A percentile compares a stretch with the other conserved stretches of the same genome.
Conservation (phyloP, 306 rosid species). For the Fragaria vesca region DNA sequence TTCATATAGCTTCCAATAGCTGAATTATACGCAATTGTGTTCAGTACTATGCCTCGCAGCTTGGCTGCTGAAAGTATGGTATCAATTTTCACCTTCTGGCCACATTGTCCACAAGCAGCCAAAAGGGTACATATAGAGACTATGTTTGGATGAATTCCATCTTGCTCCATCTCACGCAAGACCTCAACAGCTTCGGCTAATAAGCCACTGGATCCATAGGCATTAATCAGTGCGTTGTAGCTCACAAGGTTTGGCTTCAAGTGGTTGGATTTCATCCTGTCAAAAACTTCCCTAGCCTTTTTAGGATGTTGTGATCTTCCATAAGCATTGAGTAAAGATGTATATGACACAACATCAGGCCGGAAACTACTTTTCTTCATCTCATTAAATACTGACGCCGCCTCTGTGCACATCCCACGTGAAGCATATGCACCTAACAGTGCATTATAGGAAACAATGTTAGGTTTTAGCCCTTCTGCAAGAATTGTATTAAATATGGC, state of each 20-base stretch:
- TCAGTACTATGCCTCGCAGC: constrained; percentile 77
- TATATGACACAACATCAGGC: constrained; percentile 88
- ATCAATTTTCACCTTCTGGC: constrained; percentile 80
- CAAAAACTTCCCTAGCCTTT: constrained; percentile 66
- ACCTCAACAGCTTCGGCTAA: constrained; percentile 71
- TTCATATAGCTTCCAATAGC: constrained; percentile 93
- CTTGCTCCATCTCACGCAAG: constrained; percentile 86
- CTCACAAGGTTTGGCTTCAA: constrained; percentile 79
- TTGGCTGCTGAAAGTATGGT: constrained; percentile 78
- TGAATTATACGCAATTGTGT: constrained; percentile 81
- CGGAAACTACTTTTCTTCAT: constrained; percentile 59
- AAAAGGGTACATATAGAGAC: constrained; percentile 89
- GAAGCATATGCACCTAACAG: constrained; percentile 89
- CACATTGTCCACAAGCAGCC: constrained; percentile 90
- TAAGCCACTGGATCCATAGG: constrained; percentile 85
- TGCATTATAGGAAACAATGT: constrained; percentile 70
- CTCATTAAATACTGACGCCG: constrained; percentile 58
- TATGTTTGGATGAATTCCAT: constrained; percentile 77
- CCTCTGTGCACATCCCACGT: constrained; percentile 69
- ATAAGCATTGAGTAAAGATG: constrained; percentile 84
- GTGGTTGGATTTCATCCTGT: constrained; percentile 60
- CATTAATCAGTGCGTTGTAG: constrained; percentile 86
- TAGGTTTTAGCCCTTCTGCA: constrained; percentile 86
- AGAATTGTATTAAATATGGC: constrained; percentile 71
- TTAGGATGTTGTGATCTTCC: constrained; percentile 80